phyloP scores from a whole-genome alignment of 352 stramenopile genomes.

The Phytopythium oedochilum region DNA sequence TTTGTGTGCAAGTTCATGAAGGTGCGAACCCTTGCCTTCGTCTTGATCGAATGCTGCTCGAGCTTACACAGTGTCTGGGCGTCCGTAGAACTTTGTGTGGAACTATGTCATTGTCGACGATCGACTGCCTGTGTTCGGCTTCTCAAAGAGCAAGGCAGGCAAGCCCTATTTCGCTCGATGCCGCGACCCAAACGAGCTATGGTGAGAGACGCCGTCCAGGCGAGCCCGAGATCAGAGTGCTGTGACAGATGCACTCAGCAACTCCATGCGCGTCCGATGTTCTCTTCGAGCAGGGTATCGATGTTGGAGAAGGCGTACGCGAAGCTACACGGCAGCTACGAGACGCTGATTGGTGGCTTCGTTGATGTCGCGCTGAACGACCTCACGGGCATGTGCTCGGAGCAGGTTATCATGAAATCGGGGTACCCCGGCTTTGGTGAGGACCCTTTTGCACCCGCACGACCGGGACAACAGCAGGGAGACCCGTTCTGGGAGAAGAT shows the following conservation, averaged over 20 bases:
- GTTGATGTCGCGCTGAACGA: constrained; percentile 88
- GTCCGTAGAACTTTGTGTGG: constrained; percentile 79
- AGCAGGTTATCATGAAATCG: constrained; percentile 84
- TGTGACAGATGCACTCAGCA: neutral
- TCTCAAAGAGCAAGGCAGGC: constrained; percentile 68
- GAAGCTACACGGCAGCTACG: constrained; percentile 90
- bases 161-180: constrained; percentile 84
- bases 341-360: constrained; percentile 86
- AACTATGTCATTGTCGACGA: constrained; percentile 93
- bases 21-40: constrained; percentile 18
- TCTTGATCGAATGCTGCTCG: neutral
- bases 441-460: constrained; percentile 47
- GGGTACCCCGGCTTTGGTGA: constrained; percentile 78
- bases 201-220: too few relatives aligned
- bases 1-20: constrained; percentile 93
- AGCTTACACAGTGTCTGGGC: neutral
- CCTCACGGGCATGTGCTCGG: constrained; percentile 86
- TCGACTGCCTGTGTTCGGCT: constrained; percentile 79
- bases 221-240: too few relatives aligned
- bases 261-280: neutral
- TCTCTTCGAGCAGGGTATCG: constrained; percentile 49
- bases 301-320: constrained; percentile 92
- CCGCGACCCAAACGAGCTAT: constrained; percentile 84
- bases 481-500: constrained; percentile 85
- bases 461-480: constrained; percentile 31